Conservation (phyloP, 768 basidiomycete genomes). For the Boletales sp. region DNA sequence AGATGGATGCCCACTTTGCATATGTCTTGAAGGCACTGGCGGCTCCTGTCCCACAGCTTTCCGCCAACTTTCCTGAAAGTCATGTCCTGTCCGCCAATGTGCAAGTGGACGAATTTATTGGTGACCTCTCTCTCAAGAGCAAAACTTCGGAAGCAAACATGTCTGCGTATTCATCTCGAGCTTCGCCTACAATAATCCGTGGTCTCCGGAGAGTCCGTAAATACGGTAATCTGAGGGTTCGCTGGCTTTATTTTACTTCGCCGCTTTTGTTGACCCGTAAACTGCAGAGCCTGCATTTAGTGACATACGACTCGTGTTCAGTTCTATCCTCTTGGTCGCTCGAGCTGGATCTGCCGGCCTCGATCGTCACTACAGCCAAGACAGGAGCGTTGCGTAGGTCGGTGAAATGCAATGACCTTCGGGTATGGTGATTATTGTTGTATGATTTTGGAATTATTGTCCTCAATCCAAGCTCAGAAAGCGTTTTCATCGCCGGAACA, state of each 20-base stretch:
- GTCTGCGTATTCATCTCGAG: slow-evolving; percentile 8
- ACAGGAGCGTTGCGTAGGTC: slow-evolving; percentile 7
- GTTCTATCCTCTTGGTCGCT: slow-evolving; percentile 2
- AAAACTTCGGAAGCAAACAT: not conserved
- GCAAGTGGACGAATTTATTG: not conserved
- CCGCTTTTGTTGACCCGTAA: not conserved
- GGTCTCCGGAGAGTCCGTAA: slow-evolving; percentile 6
- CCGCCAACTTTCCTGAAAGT: not conserved
- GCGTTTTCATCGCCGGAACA: slow-evolving; percentile 1
- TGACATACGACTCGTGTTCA: not conserved
- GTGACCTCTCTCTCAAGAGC: slow-evolving; percentile 1
- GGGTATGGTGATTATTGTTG: slow-evolving; percentile 3
- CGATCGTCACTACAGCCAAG: not conserved
- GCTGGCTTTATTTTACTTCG: not conserved
- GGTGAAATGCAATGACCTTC: slow-evolving; percentile 9
- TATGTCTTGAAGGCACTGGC: slow-evolving; percentile 8
- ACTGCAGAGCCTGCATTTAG: not conserved
- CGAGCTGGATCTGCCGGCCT: not conserved
- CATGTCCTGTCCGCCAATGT: not conserved
- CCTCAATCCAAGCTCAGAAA: not conserved
- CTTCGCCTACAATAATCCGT: not conserved
- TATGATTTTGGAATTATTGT: not conserved
- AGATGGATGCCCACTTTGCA: slow-evolving; percentile 13
- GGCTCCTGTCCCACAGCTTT: slow-evolving; percentile 8
- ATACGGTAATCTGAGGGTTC: slow-evolving; percentile 3